A percentile compares a stretch with the other conserved stretches of the same genome.
These are phyloP conservation scores for Agroathelia rolfsii DNA, from an alignment of 1,284 basidiomycete genomes.

Conservation along the genomic window DNA sequence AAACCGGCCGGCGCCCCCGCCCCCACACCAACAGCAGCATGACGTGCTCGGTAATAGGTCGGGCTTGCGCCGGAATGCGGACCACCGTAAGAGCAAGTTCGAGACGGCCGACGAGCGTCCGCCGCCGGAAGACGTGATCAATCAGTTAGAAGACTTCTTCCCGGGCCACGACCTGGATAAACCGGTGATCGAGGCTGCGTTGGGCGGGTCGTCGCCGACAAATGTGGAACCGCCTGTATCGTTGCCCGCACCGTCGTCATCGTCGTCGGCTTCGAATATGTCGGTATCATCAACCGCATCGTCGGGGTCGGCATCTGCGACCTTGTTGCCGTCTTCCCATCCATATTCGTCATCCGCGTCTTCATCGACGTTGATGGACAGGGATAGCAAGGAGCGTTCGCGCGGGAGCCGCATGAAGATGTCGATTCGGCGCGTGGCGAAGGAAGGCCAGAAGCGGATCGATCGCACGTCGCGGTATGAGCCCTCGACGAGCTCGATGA, in stretches of 20 bases:
- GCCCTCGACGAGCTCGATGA: slow-evolving; percentile 31
- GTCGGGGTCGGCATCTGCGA: too few species aligned
- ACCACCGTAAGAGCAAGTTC: slow-evolving; percentile 47
- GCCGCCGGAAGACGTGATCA: slow-evolving; percentile 87
- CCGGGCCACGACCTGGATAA: slow-evolving; percentile 94
- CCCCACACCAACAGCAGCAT: slow-evolving; percentile 14
- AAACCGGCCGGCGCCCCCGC: slow-evolving; percentile 4
- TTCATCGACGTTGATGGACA: too few species aligned
- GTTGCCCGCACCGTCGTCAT: slow-evolving; percentile 25
- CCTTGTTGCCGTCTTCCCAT: slow-evolving; percentile 25
- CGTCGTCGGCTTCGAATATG: too few species aligned
- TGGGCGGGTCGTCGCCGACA: slow-evolving; percentile 72
- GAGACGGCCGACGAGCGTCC: slow-evolving; percentile 81
- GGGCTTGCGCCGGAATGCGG: slow-evolving; percentile 19
- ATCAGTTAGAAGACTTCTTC: slow-evolving; percentile 92
- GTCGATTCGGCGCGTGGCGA: slow-evolving; percentile 88
- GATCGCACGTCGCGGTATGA: slow-evolving; percentile 49
- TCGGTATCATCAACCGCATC: too few species aligned
- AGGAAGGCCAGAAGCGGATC: slow-evolving; percentile 65
- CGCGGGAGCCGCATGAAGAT: slow-evolving; percentile 70
- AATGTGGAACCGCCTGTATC: slow-evolving; percentile 43
- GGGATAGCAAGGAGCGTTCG: slow-evolving; percentile 33
- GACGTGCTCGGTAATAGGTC: slow-evolving; percentile 14
- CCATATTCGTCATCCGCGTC: too few species aligned
- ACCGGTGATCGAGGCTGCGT: slow-evolving; percentile 82